A percentile compares a stretch with the other conserved stretches of the same genome.
These are phyloP conservation scores for Eimeria brunetti DNA, from an alignment of 169 alveolate genomes.

Conservation along the genomic window DNA sequence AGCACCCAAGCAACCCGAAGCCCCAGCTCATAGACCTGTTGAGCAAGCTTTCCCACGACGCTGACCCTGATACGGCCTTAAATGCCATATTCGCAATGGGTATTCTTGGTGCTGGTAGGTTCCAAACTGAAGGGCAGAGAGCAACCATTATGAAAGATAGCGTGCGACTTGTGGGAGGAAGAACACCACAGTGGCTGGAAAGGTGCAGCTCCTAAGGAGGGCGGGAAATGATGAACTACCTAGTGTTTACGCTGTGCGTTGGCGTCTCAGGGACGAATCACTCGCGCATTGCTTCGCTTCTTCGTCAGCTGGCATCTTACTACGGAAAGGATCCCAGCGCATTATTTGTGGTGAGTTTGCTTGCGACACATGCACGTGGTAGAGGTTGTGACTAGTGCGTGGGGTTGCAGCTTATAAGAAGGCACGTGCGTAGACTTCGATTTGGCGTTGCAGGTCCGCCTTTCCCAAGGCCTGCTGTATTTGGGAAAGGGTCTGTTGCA, in stretches of 20 bases:
- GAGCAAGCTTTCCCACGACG: slow-evolving; percentile 98
- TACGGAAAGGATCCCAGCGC: slow-evolving; percentile 96
- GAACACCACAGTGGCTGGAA: neutral
- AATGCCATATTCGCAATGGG: slow-evolving; percentile 98
- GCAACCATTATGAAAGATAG: neutral
- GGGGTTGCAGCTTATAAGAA: neutral
- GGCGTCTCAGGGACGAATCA: slow-evolving; percentile 94
- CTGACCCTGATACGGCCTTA: slow-evolving; percentile 96
- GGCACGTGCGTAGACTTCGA: neutral
- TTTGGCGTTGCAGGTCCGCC: slow-evolving; percentile 64
- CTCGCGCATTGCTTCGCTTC: slow-evolving; percentile 96
- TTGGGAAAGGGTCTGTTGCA: slow-evolving; percentile 99
- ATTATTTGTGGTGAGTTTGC: slow-evolving; percentile 96
- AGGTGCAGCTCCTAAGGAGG: neutral
- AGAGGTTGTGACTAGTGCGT: slow-evolving; percentile 30
- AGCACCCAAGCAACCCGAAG: slow-evolving; percentile 97
- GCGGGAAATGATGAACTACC: neutral
- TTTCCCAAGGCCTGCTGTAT: slow-evolving; percentile 91
- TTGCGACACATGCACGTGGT: slow-evolving; percentile 88
- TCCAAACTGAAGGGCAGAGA: neutral
- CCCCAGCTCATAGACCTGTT: slow-evolving; percentile 92
- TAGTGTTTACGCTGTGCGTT: neutral
- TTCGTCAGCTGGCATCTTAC: slow-evolving; percentile 97
- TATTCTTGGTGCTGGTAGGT: slow-evolving; percentile 94
- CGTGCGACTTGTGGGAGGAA: neutral